A percentile compares a stretch with the other conserved stretches of the same genome.
phyloP scores from a whole-genome alignment of 2,329 filamentous ascomycete genomes.

The Lachnellula cervina region DNA sequence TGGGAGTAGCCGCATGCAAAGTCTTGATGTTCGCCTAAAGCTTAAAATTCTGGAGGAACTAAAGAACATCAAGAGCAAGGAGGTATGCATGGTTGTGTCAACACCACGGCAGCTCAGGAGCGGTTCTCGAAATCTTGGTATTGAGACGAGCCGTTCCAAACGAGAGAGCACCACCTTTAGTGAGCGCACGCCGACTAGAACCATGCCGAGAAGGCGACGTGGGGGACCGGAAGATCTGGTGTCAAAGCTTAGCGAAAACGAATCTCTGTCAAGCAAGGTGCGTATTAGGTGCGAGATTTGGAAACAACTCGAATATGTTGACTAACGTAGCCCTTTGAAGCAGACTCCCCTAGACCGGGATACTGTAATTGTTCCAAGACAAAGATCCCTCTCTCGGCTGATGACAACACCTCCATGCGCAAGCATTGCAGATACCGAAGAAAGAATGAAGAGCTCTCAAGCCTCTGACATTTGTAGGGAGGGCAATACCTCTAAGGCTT shows the following conservation, averaged over 20 bases:
- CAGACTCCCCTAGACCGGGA: not conserved
- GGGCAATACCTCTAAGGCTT: too few relatives aligned
- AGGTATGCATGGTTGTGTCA: not conserved
- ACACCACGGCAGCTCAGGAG: constrained; percentile 1
- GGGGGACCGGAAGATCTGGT: not conserved
- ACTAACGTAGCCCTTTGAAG: not conserved
- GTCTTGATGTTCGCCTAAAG: not conserved
- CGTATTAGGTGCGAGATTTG: not conserved
- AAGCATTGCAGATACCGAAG: too few relatives aligned
- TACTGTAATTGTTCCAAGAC: not conserved
- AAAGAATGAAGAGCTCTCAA: too few relatives aligned
- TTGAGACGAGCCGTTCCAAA: not conserved
- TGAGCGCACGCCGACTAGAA: constrained; percentile 2
- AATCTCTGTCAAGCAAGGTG: constrained; percentile 1
- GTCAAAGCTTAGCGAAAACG: not conserved
- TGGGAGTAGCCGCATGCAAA: constrained; percentile 4
- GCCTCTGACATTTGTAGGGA: too few relatives aligned
- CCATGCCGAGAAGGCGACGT: not conserved
- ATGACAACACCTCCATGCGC: too few relatives aligned
- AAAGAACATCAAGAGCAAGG: not conserved
- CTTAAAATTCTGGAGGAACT: not conserved
- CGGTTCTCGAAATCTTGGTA: not conserved
- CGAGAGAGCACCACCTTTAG: not conserved
- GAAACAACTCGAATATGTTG: not conserved
- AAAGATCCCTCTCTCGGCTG: too few relatives aligned